Evolutionary conservation across 257 asterid species (phyloP), one percentile per base, ranked within the genome.

Genomic region (Leonotis leonurus): DNA sequence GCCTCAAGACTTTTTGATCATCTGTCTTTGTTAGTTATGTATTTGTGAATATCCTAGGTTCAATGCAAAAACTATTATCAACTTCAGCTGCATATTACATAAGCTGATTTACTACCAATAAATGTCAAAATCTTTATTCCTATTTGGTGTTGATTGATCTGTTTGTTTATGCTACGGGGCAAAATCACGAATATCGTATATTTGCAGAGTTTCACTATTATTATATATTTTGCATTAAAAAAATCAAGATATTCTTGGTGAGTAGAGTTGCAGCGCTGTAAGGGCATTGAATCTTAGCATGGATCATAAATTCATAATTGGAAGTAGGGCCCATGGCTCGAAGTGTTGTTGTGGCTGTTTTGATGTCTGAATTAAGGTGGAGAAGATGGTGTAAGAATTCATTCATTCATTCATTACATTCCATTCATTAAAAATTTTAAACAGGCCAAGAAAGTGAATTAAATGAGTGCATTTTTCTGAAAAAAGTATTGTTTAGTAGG

Each of bases 11-110:
- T 32, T 71, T 25, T 40, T n/a, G 9, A 65, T 64, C 72, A 26
- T 68, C 64, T 74, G 56, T 52, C 36, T 67, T 7, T 72, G 32
- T 70, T 78, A 60, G 72, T 72, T 65, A 48, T 57, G 65, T 51
- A 43, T 74, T 43, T 78, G 87, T 83, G 77, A 78, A 83, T 83
- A 83, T 65, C 69, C 55, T 80, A 76, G 79, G 71, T 66, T n/a
- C n/a, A n/a, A n/a, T n/a, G n/a, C n/a, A n/a, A n/a, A n/a, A n/a
- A n/a, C n/a, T n/a, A n/a, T n/a, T n/a, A n/a, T n/a, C n/a, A n/a
- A n/a, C n/a, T n/a, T n/a, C n/a, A n/a, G 70, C 77, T 63, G 72
- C 60, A 37, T 62, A 54, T 52, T 64, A 52, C 50, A 57, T 51
- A 37, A n/a, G 37, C 70, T 64, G 65, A 59, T 68, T 48, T 54